phyloP scores from a whole-genome alignment of 768 basidiomycete species.

The Leucocoprinus birnbaumii region DNA sequence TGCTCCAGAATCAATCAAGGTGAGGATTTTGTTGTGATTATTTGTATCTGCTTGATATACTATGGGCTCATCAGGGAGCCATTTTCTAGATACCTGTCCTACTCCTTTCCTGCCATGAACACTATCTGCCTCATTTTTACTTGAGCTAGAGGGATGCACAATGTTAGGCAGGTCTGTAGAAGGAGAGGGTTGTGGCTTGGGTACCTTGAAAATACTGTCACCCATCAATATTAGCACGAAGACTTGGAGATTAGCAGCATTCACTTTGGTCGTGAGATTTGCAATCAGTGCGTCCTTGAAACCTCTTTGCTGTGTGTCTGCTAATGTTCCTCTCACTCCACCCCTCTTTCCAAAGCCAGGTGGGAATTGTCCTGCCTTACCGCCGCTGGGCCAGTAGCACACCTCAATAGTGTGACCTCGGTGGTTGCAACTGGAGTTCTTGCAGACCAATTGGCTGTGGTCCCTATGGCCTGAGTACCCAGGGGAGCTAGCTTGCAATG shows the following conservation, averaged over 20 bases:
- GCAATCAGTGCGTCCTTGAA: background rate
- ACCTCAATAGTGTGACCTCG: constrained; percentile 21
- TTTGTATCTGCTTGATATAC: background rate
- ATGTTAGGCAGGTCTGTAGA: no score
- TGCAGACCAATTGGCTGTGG: background rate
- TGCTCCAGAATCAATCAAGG: constrained; percentile 19
- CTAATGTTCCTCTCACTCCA: background rate
- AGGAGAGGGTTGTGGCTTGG: no score
- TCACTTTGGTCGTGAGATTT: background rate
- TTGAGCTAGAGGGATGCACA: no score
- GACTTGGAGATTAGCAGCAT: background rate
- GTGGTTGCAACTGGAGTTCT: background rate
- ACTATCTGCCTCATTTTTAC: no score
- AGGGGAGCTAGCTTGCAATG: background rate
- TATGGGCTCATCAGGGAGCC: no score
- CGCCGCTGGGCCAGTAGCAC: constrained; percentile 31
- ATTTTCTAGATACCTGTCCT: no score
- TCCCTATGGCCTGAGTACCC: no score
- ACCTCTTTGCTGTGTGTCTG: background rate
- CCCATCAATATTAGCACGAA: constrained; percentile 1
- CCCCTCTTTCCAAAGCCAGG: constrained; percentile 16
- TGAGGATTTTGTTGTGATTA: background rate
- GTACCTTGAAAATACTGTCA: no score
- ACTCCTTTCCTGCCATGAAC: no score
- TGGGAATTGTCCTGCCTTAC: constrained; percentile 34